phyloP scores from a whole-genome alignment of 441 rosid species.

The Adansonia madagascariensis region DNA sequence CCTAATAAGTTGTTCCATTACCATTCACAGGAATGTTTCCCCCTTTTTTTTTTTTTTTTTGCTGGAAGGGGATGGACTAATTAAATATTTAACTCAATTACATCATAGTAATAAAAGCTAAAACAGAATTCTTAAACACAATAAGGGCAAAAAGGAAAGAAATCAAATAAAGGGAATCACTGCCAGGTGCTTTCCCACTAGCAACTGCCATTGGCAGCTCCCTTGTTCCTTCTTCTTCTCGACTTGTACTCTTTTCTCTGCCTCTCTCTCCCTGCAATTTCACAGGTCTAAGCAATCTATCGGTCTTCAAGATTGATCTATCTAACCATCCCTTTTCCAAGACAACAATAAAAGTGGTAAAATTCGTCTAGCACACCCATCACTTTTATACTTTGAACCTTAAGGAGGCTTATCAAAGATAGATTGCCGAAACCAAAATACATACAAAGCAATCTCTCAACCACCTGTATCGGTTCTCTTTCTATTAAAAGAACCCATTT shows the following conservation, averaged over 20 bases:
- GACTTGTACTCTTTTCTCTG: background rate
- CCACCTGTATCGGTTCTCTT: background rate
- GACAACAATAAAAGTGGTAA: background rate
- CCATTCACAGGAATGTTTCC: background rate
- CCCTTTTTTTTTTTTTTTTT: no score
- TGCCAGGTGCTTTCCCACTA: background rate
- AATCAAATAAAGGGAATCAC: background rate
- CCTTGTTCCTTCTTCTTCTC: background rate
- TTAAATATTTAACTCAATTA: background rate
- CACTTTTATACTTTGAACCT: background rate
- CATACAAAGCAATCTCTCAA: background rate
- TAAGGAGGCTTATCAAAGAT: background rate
- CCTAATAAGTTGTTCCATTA: constrained; percentile 3
- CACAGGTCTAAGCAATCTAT: background rate
- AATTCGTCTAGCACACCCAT: background rate
- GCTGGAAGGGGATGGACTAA: background rate
- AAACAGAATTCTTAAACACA: background rate
- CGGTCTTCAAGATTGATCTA: background rate
- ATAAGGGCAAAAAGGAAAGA: background rate
- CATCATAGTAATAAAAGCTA: background rate
- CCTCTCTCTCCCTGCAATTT: background rate
- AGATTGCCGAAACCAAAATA: background rate
- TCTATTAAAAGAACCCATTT: background rate
- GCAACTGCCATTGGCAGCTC: background rate
- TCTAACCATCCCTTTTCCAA: background rate